A percentile compares a stretch with the other conserved stretches of the same genome.
These are phyloP conservation scores for Solanum ossicruentum DNA, from an alignment of 257 asterid species.

Conservation along the genomic window DNA sequence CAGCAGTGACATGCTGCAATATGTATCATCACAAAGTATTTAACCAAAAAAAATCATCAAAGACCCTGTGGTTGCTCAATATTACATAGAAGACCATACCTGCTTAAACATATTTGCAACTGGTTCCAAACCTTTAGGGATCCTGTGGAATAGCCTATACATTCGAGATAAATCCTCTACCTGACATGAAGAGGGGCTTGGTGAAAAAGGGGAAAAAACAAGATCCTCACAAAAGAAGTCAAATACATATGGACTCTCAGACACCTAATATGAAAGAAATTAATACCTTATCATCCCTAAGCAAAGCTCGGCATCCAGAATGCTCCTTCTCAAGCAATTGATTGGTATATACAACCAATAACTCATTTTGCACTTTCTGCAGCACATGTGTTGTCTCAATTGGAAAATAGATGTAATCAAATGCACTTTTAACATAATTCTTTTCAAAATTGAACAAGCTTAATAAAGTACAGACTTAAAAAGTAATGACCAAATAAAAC, in stretches of 20 bases:
- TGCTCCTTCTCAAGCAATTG: conserved; percentile 51
- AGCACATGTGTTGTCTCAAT: background rate
- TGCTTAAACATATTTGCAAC: conserved; percentile 33
- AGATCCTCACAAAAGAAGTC: background rate
- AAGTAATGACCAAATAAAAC: background rate
- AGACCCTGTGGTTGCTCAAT: background rate
- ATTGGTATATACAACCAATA: conserved; percentile 20
- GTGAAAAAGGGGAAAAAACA: background rate
- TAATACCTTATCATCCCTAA: conserved; percentile 41
- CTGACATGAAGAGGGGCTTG: conserved; percentile 9
- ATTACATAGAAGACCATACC: conserved; percentile 13
- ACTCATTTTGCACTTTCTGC: conserved; percentile 29
- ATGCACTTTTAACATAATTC: background rate
- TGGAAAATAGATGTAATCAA: background rate
- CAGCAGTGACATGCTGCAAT: conserved; percentile 36
- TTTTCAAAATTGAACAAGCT: background rate
- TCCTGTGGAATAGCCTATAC: conserved; percentile 35
- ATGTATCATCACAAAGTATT: background rate
- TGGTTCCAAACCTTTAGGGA: conserved; percentile 25
- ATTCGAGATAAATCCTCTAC: conserved; percentile 51
- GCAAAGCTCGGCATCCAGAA: conserved; percentile 49
- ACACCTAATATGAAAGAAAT: background rate
- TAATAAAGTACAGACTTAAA: background rate
- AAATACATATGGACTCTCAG: background rate
- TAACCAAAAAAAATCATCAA: background rate